phyloP scores from a whole-genome alignment of 331 rosid genomes.

The Malus hybrid region DNA sequence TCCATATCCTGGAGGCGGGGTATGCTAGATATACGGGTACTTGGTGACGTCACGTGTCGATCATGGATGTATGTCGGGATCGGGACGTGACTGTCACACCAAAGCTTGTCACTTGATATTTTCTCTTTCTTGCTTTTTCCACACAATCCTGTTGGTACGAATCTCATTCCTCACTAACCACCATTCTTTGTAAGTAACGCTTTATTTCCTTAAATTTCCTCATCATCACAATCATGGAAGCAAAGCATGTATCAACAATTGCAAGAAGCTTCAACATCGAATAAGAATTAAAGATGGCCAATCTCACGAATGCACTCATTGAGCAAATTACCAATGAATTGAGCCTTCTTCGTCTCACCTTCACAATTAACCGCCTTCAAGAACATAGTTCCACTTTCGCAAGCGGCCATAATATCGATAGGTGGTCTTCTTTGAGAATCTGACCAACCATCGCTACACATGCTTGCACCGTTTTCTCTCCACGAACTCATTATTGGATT shows the following conservation, averaged over 20 bases:
- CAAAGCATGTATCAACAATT: not conserved
- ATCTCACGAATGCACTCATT: not conserved
- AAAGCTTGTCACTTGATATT: not conserved
- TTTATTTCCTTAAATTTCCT: not conserved
- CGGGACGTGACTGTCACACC: not conserved
- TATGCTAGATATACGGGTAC: no score
- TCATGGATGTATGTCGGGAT: no score
- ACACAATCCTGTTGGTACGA: constrained; percentile 1
- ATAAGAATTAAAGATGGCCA: not conserved
- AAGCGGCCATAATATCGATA: not conserved
- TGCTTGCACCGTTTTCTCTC: not conserved
- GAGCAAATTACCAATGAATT: not conserved
- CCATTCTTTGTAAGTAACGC: not conserved
- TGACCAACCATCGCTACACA: not conserved
- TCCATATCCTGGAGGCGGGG: no score
- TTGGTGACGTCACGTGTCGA: no score
- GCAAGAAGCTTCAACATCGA: not conserved
- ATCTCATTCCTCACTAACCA: not conserved
- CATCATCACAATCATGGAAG: not conserved
- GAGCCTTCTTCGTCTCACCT: not conserved
- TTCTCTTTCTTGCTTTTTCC: not conserved
- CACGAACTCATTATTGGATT: not conserved
- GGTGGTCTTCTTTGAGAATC: not conserved
- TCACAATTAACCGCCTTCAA: not conserved
- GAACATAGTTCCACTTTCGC: not conserved